Evolutionary conservation across 192 early-diverging fungal genomes (phyloP), one percentile per base, ranked within the genome.

Genomic region (Oehlia diaphana): DNA sequence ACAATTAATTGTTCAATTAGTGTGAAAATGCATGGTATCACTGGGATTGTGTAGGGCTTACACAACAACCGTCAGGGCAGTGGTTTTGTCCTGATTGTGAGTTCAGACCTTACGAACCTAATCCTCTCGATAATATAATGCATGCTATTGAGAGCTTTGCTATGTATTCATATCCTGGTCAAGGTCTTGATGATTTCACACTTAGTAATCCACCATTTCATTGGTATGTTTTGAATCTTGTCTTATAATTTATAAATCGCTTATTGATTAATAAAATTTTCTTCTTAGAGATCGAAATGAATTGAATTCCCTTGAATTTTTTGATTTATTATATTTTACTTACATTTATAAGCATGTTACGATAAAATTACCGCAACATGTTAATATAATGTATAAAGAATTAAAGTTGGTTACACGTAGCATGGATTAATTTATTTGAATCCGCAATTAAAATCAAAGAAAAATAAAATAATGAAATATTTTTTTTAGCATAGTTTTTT

Each of bases 1-100:
- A 33, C 21, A 68, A 39, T 37, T 69, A 37, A 37, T 39, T 21
- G 1, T 70, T 23, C 37, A 42, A 39, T 70, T 42, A 70, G 68
- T 70, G 68, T 23, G 68, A 39, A 19, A 70, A 33, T 21, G 68
- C 35, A 3, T 70, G 68, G 68, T 70, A 70, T n/a, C 68, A 70
- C 37, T 70, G 68, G 68, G 68, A 70, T 21, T 70, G 68, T 37
- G 68, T 70, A 3, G 68, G 68, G 2, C 68, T 70, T 44, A 39
- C 68, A n/a, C 31, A 70, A 42, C 68, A 70, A 44, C 68, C 68
- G 9, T 70, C 68, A 42, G 68, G 68, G 2, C 68, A 70, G 31
- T 70, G 68, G 68, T 37, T 70, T n/a, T 70, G 68, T 42, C 68
- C 68, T n/a, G 68, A 70, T 70, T 70, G 68, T 42, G 68, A 70